These are phyloP conservation scores for Sporothrix sp. DNA, from an alignment of 2,329 filamentous ascomycete species.

Conservation along the genomic window DNA sequence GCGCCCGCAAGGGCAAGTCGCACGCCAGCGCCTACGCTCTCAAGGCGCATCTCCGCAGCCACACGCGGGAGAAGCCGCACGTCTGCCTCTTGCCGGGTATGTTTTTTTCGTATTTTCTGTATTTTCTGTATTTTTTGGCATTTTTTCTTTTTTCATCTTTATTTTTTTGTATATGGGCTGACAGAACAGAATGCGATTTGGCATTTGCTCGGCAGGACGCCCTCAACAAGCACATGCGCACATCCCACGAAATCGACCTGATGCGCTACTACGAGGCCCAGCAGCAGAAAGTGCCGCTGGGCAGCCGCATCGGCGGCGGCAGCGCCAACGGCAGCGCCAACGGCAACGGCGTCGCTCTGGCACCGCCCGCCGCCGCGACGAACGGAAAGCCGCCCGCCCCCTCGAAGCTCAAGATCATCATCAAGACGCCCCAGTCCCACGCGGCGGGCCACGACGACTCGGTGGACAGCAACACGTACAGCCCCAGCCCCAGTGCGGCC, in stretches of 20 bases:
- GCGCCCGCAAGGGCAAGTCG: constrained; percentile 74
- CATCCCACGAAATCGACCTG: constrained; percentile 93
- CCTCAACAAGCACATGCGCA: constrained; percentile 95
- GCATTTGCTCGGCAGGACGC: constrained; percentile 95
- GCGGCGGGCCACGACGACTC: constrained; percentile 46
- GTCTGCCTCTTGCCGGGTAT: constrained; percentile 89
- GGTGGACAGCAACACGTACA: constrained; percentile 22
- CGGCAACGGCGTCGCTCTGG: neutral
- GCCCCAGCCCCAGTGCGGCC: constrained; percentile 21
- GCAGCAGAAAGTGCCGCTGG: constrained; percentile 55
- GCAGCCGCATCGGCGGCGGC: constrained; percentile 1
- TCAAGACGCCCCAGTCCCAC: constrained; percentile 51
- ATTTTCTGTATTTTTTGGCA: neutral
- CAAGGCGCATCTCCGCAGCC: constrained; percentile 94
- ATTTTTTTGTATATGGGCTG: constrained; percentile 11
- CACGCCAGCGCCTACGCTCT: constrained; percentile 94
- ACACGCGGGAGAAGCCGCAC: constrained; percentile 96
- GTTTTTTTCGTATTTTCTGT: constrained; percentile 18
- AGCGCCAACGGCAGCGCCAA: neutral
- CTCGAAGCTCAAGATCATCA: constrained; percentile 51
- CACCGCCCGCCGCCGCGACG: constrained; percentile 18
- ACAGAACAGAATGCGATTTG: constrained; percentile 76
- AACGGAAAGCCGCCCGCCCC: constrained; percentile 27
- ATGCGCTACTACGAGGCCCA: constrained; percentile 70
- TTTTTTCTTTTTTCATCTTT: constrained; percentile 4